Percentiles rank a stretch among this genome's conserved stretches.
Evolutionary conservation across 176 grass and related monocot genomes (phyloP).

Genomic region (Carex myosuroides): DNA sequence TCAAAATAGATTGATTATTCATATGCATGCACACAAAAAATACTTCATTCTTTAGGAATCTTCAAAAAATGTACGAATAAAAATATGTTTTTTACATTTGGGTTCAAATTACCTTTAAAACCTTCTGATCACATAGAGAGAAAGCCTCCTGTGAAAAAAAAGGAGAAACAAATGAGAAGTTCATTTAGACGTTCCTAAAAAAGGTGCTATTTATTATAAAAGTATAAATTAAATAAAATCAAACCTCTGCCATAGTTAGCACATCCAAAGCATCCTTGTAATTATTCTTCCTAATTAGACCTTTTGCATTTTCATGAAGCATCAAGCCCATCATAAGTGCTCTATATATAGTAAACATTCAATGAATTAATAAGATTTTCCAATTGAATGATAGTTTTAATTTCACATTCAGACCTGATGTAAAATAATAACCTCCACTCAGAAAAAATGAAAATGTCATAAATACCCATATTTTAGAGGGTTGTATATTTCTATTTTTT

Average conservation of each 20-base stretch:
- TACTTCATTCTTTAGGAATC: too few species aligned
- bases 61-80: too few species aligned
- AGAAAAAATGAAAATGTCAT: not conserved
- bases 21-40: too few species aligned
- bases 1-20: not conserved
- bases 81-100: not conserved
- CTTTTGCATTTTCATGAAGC: slow-evolving; percentile 82
- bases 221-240: slow-evolving; percentile 7
- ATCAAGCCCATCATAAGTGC: slow-evolving; percentile 88
- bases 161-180: slow-evolving; percentile 10
- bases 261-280: slow-evolving; percentile 83
- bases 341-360: slow-evolving; percentile 28
- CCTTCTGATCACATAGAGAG: slow-evolving; percentile 66
- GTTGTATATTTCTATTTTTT: not conserved
- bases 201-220: not conserved
- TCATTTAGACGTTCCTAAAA: not conserved
- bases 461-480: not conserved
- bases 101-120: slow-evolving; percentile 72
- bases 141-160: slow-evolving; percentile 68
- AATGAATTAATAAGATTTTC: not conserved
- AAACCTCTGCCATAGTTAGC: slow-evolving; percentile 74
- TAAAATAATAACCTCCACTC: not conserved
- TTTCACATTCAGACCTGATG: not conserved
- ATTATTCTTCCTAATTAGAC: slow-evolving; percentile 50
- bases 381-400: not conserved